phyloP scores from a whole-genome alignment of 1,284 basidiomycete species.

The Ustilago tritici region DNA sequence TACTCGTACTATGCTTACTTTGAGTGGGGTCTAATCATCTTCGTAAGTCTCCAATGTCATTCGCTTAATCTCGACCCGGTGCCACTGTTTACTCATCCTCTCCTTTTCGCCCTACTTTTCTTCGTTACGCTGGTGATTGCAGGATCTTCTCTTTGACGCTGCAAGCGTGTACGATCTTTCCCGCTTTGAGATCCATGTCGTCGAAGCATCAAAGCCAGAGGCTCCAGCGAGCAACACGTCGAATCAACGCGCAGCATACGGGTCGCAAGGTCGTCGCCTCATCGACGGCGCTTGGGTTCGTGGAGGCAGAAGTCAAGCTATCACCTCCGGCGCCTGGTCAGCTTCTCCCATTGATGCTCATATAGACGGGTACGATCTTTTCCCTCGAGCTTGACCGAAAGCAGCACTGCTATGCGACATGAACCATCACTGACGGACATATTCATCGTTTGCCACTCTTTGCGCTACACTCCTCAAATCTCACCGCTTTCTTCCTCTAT shows the following conservation, averaged over 20 bases:
- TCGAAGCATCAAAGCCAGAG: slow-evolving; percentile 37
- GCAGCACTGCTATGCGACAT: background rate
- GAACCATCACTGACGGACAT: slow-evolving; percentile 5
- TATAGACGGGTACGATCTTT: slow-evolving; percentile 49
- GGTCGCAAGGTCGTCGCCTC: slow-evolving; percentile 17
- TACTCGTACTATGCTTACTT: slow-evolving; percentile 65
- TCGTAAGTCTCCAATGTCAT: slow-evolving; percentile 41
- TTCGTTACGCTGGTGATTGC: background rate
- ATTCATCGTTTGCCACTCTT: background rate
- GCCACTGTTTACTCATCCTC: background rate
- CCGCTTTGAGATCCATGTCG: slow-evolving; percentile 55
- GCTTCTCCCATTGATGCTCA: slow-evolving; percentile 18
- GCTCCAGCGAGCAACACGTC: background rate
- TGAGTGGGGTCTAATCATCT: slow-evolving; percentile 66
- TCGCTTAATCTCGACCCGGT: background rate
- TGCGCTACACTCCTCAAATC: background rate
- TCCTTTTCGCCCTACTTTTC: background rate
- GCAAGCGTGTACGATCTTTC: slow-evolving; percentile 62
- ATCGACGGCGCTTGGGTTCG: slow-evolving; percentile 52
- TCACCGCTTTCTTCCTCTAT: background rate
- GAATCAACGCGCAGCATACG: slow-evolving; percentile 3
- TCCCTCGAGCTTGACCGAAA: slow-evolving; percentile 23
- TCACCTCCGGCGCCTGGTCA: slow-evolving; percentile 58
- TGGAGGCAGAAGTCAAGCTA: slow-evolving; percentile 51
- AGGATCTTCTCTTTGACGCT: slow-evolving; percentile 65